These are phyloP conservation scores for Wickerhamomyces rabaulensis DNA, from an alignment of 805 yeast species.

Conservation along the genomic window DNA sequence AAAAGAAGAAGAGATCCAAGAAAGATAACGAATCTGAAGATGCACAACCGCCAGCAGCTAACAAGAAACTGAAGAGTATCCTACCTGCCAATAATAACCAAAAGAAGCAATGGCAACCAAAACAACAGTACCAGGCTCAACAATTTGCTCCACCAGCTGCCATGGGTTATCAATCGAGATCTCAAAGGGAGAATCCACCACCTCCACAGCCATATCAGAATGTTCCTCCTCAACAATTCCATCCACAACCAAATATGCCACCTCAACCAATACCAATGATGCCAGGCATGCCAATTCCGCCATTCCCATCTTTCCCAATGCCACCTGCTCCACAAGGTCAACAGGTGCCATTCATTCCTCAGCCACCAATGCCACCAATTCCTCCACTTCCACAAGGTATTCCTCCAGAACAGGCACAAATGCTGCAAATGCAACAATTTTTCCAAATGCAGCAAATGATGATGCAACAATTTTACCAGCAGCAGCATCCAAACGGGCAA, in stretches of 20 bases:
- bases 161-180: slow-evolving; percentile 18
- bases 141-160: not conserved
- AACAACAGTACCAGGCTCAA: not conserved
- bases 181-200: slow-evolving; percentile 20
- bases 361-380: slow-evolving; percentile 12
- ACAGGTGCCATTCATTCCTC: slow-evolving; percentile 11
- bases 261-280: slow-evolving; percentile 16
- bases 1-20: slow-evolving; percentile 26
- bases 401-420: slow-evolving; percentile 17
- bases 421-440: slow-evolving; percentile 25
- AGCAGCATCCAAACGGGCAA: slow-evolving; percentile 5
- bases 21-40: not conserved
- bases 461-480: slow-evolving; percentile 22
- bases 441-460: slow-evolving; percentile 24
- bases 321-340: slow-evolving; percentile 13
- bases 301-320: slow-evolving; percentile 2
- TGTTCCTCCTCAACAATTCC: slow-evolving; percentile 8
- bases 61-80: not conserved
- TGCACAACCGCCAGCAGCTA: not conserved
- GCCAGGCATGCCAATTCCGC: slow-evolving; percentile 14
- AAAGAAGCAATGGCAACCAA: not conserved
- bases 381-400: slow-evolving; percentile 22
- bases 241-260: slow-evolving; percentile 2
- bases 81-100: slow-evolving; percentile 2
- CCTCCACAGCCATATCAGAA: slow-evolving; percentile 6